Base-by-base conservation (phyloP, 257 asterid species). In the Penstemon newberryi region DNA sequence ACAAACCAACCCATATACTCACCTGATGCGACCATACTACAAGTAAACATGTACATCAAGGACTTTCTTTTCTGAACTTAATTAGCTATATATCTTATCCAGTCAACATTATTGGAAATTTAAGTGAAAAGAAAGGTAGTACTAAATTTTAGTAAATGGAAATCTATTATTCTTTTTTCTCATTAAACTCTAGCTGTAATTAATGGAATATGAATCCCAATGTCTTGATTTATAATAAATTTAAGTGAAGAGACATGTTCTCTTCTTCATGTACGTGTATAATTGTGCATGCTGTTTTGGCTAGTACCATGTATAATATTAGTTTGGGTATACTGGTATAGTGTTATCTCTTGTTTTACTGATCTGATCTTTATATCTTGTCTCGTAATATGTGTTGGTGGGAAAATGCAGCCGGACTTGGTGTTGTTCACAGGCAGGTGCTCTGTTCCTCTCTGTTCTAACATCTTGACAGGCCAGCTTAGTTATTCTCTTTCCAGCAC, bases 401-500 rank as follows among this genome's bases (percentile, higher is more conserved):
- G 72, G 66, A 50, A 72, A 65, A 59, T 90, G 94, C 97, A 93
- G 98, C 98, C 96, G 39, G 96, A 93, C 83, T 73, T 93, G 81
- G 98, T 93, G 81, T 86, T 90, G 60, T 90, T 90, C 78, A 90
- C 98, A 88, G 98, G 98, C 84, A 82, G 79, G 94, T 79, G 79
- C 73, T 74, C 78, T 73, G 65, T n/a, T 62, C 70, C 56, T 56
- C 60, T 64, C 13, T 73, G 33, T 25, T 47, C 15, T 15, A 41
- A 5, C 62, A 40, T 67, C 56, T 52, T 70, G 49, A 18, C 56
- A 43, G 47, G 65, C 63, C 71, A 67, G 39, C 50, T 49, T 59
- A 33, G 51, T 56, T 54, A 3, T 61, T 66, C 65, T 43, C 63
- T 60, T 49, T 39, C 25, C 54, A 53, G 55, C 73, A 60, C 40